Evolutionary conservation across 495 filamentous ascomycete species (phyloP), one percentile per base, ranked within the genome.

Genomic region (Endocarpon pusillum): DNA sequence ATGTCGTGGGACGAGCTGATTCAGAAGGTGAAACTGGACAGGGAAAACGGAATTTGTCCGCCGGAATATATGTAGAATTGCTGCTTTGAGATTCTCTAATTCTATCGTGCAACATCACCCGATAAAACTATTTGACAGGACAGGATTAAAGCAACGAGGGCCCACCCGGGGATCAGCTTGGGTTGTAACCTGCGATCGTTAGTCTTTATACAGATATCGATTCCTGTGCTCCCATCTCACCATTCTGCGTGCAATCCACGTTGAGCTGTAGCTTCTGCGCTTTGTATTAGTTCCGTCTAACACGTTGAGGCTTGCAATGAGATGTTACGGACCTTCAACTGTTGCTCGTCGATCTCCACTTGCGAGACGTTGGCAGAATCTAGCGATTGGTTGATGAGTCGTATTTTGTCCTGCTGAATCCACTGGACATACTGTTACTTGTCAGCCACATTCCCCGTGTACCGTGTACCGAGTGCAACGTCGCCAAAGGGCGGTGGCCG

Each of bases 1-100:
- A 38, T 44, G 37, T 24, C 38, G 4, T 47, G 42, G 42, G 42
- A 47, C 33, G 44, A 47, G 19, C 22, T 47, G 3, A 30, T 47
- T 10, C 25, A 32, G 17, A n/a, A 19, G 12, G 19, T 26, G 3
- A 23, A 25, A 33, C 15, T 27, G 31, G 25, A 47, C 27, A 39
- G 35, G 30, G 4, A 18, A 18, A 15, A 22, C 23, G 15, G 23
- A 25, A 8, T 8, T 12, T 25, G 23, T 12, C 23, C 23, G 23
- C 23, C 23, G 12, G 23, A 25, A 12, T 25, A 25, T 12, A 25
- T 8, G 23, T 25, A 25, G 23, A 25, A 3, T 33, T 40, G 24
- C 21, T 1, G 7, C 8, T 9, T 21, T 30, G n/a, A n/a, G 23
- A 14, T 34, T 5, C 17, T 37, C 12, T 31, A 24, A 16, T 37